Percentiles rank a stretch among this genome's conserved stretches.
Evolutionary conservation across 1,284 basidiomycete species (phyloP).

Genomic region (Melampsora abietis-canadensis): DNA sequence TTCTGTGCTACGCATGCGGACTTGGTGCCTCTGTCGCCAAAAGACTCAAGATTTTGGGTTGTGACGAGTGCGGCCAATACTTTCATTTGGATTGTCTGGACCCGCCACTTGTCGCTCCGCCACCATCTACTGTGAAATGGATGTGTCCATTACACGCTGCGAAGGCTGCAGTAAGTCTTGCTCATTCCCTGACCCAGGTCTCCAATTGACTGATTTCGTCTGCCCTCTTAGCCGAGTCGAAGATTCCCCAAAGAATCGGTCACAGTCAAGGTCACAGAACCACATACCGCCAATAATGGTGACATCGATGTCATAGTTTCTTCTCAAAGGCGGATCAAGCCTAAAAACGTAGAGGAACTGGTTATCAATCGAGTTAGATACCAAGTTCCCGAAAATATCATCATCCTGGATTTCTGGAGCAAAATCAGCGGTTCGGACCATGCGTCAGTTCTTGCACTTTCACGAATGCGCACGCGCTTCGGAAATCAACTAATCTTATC

Average conservation of each 20-base stretch:
- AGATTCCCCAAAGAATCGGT: constrained; percentile 22
- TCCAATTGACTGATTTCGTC: background rate
- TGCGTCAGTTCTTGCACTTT: constrained; percentile 4
- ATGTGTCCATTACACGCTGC: constrained; percentile 32
- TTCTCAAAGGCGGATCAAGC: constrained; percentile 24
- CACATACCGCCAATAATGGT: constrained; percentile 33
- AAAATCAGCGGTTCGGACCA: constrained; percentile 18
- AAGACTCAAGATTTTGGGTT: constrained; percentile 25
- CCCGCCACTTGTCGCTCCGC: constrained; percentile 35
- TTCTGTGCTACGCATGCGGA: constrained; percentile 35
- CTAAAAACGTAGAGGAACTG: constrained; percentile 22
- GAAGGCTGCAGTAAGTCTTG: constrained; percentile 11
- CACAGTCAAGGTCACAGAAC: constrained; percentile 9
- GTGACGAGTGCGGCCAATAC: constrained; percentile 25
- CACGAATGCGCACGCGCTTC: background rate
- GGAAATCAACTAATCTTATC: background rate
- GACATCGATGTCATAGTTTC: constrained; percentile 36
- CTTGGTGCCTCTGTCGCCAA: constrained; percentile 21
- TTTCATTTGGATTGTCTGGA: constrained; percentile 40
- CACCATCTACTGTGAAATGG: constrained; percentile 27
- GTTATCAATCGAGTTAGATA: constrained; percentile 37
- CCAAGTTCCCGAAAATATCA: constrained; percentile 40
- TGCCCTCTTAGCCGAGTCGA: constrained; percentile 10
- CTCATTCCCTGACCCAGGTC: background rate
- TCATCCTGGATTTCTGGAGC: constrained; percentile 39